phyloP scores from a whole-genome alignment of 2,329 filamentous ascomycete species.

The Juglanconis juglandina region DNA sequence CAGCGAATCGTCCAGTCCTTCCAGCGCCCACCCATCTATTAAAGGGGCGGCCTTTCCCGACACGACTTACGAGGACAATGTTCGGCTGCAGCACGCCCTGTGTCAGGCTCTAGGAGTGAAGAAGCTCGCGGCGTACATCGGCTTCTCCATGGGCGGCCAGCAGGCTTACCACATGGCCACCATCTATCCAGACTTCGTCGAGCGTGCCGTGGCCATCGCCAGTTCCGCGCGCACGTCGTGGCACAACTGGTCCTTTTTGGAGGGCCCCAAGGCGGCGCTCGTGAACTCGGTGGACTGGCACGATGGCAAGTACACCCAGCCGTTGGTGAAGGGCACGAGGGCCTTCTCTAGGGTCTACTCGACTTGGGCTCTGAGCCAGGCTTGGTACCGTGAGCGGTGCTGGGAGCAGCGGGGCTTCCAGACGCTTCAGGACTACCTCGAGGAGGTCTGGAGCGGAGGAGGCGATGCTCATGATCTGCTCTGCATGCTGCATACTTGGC shows the following conservation, averaged over 20 bases:
- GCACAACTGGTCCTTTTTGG: constrained; percentile 53
- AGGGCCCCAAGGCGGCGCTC: constrained; percentile 48
- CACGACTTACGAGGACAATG: constrained; percentile 47
- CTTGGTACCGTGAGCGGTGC: constrained; percentile 69
- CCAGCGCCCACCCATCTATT: constrained; percentile 35
- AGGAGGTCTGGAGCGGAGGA: constrained; percentile 57
- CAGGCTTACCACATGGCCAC: constrained; percentile 50
- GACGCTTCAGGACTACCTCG: constrained; percentile 69
- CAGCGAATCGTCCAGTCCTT: constrained; percentile 51
- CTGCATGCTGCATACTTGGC: constrained; percentile 9
- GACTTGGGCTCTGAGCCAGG: constrained; percentile 76
- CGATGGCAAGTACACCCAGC: constrained; percentile 26
- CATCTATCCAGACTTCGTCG: constrained; percentile 45
- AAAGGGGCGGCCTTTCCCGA: constrained; percentile 37
- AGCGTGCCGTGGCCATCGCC: constrained; percentile 45
- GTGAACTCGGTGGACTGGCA: constrained; percentile 39
- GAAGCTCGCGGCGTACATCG: constrained; percentile 44
- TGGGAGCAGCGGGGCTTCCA: constrained; percentile 65
- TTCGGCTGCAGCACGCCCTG: constrained; percentile 45
- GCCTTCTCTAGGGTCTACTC: constrained; percentile 72
- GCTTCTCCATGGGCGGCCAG: constrained; percentile 56
- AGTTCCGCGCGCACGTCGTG: constrained; percentile 46
- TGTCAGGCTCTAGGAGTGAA: constrained; percentile 39
- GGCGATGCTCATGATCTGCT: constrained; percentile 22
- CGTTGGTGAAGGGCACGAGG: constrained; percentile 35